These are phyloP conservation scores for Saccharomyces hybrid DNA, from an alignment of 1,139 yeast genomes.

Conservation along the genomic window DNA sequence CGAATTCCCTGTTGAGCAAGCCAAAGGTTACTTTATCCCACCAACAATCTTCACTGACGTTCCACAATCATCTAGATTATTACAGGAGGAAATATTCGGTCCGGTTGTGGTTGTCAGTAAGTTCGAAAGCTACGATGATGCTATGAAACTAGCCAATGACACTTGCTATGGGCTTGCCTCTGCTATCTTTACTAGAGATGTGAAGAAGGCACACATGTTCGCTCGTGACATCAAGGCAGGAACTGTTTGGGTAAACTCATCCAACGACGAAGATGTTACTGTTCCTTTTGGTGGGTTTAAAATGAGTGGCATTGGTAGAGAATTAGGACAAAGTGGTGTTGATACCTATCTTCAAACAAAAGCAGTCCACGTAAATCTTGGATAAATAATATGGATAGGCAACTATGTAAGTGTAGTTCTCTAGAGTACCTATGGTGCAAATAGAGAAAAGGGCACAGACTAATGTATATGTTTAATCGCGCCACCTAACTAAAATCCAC, in stretches of 20 bases:
- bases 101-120: slow-evolving; percentile 79
- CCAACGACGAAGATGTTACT: slow-evolving; percentile 68
- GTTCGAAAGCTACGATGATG: slow-evolving; percentile 68
- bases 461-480: neutral
- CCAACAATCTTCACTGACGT: slow-evolving; percentile 67
- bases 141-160: slow-evolving; percentile 60
- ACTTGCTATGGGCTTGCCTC: slow-evolving; percentile 74
- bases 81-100: slow-evolving; percentile 76
- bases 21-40: slow-evolving; percentile 53
- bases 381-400: neutral
- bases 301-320: slow-evolving; percentile 82
- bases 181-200: slow-evolving; percentile 64
- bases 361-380: slow-evolving; percentile 60
- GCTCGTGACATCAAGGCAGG: slow-evolving; percentile 69
- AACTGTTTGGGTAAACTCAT: slow-evolving; percentile 77
- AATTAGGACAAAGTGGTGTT: slow-evolving; percentile 77
- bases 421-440: neutral
- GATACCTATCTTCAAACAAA: slow-evolving; percentile 70
- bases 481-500: neutral
- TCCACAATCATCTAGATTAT: slow-evolving; percentile 49
- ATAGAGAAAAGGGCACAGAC: neutral
- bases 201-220: slow-evolving; percentile 51
- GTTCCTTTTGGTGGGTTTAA: slow-evolving; percentile 82
- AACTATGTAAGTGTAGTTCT: neutral
- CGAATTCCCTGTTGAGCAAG: slow-evolving; percentile 16